phyloP scores from a whole-genome alignment of 495 filamentous ascomycete species.

The Chaetomium fimeti region DNA sequence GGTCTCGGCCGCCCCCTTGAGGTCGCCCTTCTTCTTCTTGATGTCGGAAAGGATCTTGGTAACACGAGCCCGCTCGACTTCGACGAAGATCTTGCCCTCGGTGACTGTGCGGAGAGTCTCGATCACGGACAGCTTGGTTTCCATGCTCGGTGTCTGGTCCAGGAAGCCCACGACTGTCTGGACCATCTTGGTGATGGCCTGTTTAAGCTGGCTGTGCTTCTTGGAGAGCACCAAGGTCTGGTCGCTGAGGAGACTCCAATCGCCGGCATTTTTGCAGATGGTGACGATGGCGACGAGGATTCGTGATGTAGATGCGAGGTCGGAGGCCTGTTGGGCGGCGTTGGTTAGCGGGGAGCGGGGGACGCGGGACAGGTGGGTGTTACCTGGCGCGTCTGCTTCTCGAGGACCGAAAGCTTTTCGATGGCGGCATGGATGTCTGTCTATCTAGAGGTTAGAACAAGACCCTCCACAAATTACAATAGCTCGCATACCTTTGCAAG shows the following conservation, averaged over 20 bases:
- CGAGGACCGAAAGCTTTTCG: constrained; percentile 84
- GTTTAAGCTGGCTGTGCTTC: constrained; percentile 99
- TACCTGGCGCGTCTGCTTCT: constrained; percentile 97
- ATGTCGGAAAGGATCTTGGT: constrained; percentile 94
- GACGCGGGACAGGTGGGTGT: constrained; percentile 11
- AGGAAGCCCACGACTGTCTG: constrained; percentile 92
- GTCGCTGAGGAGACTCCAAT: constrained; percentile 93
- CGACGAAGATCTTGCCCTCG: constrained; percentile 99
- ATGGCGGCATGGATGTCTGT: constrained; percentile 79
- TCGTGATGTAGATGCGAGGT: constrained; percentile 90
- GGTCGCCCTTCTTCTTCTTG: constrained; percentile 90
- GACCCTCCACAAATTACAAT: neutral
- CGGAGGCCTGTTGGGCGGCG: constrained; percentile 65
- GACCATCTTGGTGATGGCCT: constrained; percentile 98
- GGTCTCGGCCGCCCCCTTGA: constrained; percentile 84
- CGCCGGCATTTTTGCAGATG: constrained; percentile 85
- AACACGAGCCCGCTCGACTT: constrained; percentile 94
- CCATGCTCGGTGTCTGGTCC: constrained; percentile 71
- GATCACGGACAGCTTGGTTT: constrained; percentile 88
- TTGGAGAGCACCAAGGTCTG: constrained; percentile 93
- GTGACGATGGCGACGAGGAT: constrained; percentile 84
- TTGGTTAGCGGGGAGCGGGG: constrained; percentile 17
- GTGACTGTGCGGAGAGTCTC: constrained; percentile 95
- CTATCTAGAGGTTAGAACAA: constrained; percentile 40
- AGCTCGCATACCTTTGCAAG: constrained; percentile 70